Percentiles rank a stretch among this genome's conserved stretches.
phyloP scores from a whole-genome alignment of 2,329 filamentous ascomycete genomes.

The Thermochaetoides dissita region DNA sequence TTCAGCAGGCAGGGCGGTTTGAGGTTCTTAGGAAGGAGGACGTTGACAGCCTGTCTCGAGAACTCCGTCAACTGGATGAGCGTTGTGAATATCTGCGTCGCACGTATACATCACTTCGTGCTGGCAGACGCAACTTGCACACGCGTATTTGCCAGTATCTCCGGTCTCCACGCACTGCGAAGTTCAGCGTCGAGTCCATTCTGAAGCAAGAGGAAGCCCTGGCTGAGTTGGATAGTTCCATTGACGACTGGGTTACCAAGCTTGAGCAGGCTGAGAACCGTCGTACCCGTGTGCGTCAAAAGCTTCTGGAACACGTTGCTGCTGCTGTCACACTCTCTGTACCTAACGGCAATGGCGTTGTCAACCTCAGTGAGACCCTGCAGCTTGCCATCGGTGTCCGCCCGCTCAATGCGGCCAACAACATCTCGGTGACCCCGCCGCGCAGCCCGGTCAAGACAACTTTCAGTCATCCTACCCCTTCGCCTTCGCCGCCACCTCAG shows the following conservation, averaged over 20 bases:
- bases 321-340: constrained; percentile 46
- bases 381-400: constrained; percentile 28
- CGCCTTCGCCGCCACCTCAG: constrained; percentile 34
- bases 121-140: constrained; percentile 65
- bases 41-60: constrained; percentile 53
- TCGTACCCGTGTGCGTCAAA: constrained; percentile 60
- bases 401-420: constrained; percentile 21
- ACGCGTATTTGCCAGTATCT: constrained; percentile 65
- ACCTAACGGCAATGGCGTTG: constrained; percentile 14
- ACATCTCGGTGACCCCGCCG: constrained; percentile 40
- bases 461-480: constrained; percentile 22
- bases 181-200: constrained; percentile 61
- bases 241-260: constrained; percentile 69
- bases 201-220: constrained; percentile 70
- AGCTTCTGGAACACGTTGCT: constrained; percentile 68
- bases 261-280: constrained; percentile 70
- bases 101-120: constrained; percentile 60
- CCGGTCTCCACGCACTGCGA: constrained; percentile 53
- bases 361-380: constrained; percentile 26
- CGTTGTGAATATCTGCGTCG: constrained; percentile 64
- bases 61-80: constrained; percentile 63
- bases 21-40: constrained; percentile 50
- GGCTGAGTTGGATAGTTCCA: constrained; percentile 60
- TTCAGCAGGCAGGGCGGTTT: constrained; percentile 48
- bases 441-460: constrained; percentile 40